A percentile compares a stretch with the other conserved stretches of the same genome.
Evolutionary conservation across 163 green algal species (phyloP).

Genomic region (Prototheca wickerhamii): DNA sequence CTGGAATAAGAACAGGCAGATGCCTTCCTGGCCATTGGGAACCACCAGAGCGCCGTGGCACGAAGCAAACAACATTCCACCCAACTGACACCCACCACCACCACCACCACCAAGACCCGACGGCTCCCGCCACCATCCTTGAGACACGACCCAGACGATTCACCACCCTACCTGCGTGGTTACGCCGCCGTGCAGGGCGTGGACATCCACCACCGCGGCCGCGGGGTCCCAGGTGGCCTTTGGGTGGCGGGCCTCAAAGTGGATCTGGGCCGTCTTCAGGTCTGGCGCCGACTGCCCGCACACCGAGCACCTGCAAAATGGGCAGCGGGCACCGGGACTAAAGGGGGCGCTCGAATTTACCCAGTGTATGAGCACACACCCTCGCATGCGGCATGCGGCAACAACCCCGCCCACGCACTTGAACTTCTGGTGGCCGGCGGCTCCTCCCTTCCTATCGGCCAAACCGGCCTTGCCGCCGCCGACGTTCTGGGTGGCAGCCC

Average conservation of each 20-base stretch:
- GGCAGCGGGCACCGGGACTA: too few species aligned
- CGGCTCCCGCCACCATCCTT: not conserved
- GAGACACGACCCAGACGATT: not conserved
- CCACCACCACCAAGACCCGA: not conserved
- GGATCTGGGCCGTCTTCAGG: slow-evolving; percentile 72
- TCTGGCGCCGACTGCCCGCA: slow-evolving; percentile 52
- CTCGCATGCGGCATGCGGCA: not conserved
- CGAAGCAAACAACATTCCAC: too few species aligned
- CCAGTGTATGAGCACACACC: not conserved
- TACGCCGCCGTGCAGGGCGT: slow-evolving; percentile 42
- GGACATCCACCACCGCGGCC: slow-evolving; percentile 41
- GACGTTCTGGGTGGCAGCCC: slow-evolving; percentile 44
- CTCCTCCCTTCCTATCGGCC: slow-evolving; percentile 51
- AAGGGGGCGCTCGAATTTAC: too few species aligned
- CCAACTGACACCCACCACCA: too few species aligned
- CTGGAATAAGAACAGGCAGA: not conserved
- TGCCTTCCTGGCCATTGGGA: too few species aligned
- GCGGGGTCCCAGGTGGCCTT: slow-evolving; percentile 67
- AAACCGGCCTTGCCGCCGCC: slow-evolving; percentile 59
- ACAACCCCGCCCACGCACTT: slow-evolving; percentile 50
- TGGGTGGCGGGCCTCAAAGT: slow-evolving; percentile 71
- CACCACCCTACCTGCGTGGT: slow-evolving; percentile 35
- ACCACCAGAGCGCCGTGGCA: too few species aligned
- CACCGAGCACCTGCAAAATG: slow-evolving; percentile 56
- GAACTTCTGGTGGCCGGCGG: slow-evolving; percentile 68